Percentiles rank a stretch among this genome's conserved stretches.
Evolutionary conservation across 495 filamentous ascomycete genomes (phyloP).

Genomic region (Talaromyces proteolyticus): DNA sequence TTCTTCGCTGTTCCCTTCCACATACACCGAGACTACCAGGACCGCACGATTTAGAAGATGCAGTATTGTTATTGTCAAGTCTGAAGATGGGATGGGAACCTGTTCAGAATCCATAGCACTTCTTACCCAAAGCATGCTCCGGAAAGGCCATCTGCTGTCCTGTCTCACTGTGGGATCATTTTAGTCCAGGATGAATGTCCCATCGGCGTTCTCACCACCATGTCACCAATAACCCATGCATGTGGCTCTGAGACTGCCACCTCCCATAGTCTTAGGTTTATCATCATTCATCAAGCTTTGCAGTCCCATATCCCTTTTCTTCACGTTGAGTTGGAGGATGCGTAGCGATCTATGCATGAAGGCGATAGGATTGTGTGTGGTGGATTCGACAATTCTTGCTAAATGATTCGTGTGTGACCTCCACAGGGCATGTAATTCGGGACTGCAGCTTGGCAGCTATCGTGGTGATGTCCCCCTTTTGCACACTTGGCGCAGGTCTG

Average conservation of each 20-base stretch:
- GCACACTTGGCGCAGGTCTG: constrained; percentile 23
- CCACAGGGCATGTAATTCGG: constrained; percentile 19
- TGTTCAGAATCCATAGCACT: constrained; percentile 22
- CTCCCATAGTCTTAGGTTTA: constrained; percentile 10
- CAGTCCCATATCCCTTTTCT: constrained; percentile 18
- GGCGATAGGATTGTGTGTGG: constrained; percentile 14
- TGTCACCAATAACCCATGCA: constrained; percentile 16
- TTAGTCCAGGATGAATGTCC: constrained; percentile 23
- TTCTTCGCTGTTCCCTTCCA: constrained; percentile 8
- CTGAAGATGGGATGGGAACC: constrained; percentile 16
- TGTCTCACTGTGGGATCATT: constrained; percentile 15
- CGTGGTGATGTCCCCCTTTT: constrained; percentile 17
- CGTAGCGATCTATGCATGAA: constrained; percentile 21
- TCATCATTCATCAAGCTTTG: constrained; percentile 25
- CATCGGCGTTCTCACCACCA: constrained; percentile 18
- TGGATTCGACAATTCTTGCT: constrained; percentile 24
- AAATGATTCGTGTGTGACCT: constrained; percentile 22
- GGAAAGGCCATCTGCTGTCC: constrained; percentile 18
- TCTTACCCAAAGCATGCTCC: constrained; percentile 25
- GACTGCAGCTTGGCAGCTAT: constrained; percentile 12
- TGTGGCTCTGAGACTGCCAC: constrained; percentile 22
- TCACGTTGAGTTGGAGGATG: constrained; percentile 24
- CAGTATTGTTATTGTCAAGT: constrained; percentile 19
- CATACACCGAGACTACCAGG: constrained; percentile 22
- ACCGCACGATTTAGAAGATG: constrained; percentile 13